A percentile compares a stretch with the other conserved stretches of the same genome.
phyloP scores from a whole-genome alignment of 2,329 filamentous ascomycete species.

The Beauveria varroae region DNA sequence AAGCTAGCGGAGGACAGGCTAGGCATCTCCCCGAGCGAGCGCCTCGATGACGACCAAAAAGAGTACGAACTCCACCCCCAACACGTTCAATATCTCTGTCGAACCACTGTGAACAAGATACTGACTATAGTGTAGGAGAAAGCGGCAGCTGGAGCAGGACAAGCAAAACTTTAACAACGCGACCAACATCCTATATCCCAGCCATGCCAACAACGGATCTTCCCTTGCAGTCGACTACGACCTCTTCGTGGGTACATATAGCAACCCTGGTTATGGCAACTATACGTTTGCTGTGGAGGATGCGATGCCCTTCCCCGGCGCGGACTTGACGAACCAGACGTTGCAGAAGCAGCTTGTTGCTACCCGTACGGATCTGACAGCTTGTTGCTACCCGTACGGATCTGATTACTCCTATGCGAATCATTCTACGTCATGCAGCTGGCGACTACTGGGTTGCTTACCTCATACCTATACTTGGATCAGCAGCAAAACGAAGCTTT shows the following conservation, averaged over 20 bases:
- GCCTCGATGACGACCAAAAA: no score
- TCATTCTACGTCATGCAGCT: neutral
- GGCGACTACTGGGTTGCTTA: conserved; percentile 1
- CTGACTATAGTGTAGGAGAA: neutral
- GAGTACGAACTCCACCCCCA: no score
- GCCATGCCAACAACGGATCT: conserved; percentile 7
- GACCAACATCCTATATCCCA: neutral
- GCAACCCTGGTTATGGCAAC: conserved; percentile 32
- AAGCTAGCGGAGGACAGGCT: conserved; percentile 17
- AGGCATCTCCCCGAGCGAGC: conserved; percentile 10
- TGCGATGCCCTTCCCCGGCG: no score
- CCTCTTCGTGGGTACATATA: conserved; percentile 28
- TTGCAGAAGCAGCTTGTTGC: neutral
- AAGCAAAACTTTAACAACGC: neutral
- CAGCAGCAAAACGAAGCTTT: neutral
- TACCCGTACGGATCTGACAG: neutral
- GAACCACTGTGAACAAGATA: no score
- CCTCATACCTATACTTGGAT: neutral
- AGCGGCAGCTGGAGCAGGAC: neutral
- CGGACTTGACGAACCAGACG: no score
- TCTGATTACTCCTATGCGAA: neutral
- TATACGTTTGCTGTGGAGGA: neutral
- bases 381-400: neutral
- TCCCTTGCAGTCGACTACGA: conserved; percentile 27
- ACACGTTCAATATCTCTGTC: no score